These are phyloP conservation scores for Gossypium sturtianum DNA, from an alignment of 345 rosid genomes.

Conservation along the genomic window DNA sequence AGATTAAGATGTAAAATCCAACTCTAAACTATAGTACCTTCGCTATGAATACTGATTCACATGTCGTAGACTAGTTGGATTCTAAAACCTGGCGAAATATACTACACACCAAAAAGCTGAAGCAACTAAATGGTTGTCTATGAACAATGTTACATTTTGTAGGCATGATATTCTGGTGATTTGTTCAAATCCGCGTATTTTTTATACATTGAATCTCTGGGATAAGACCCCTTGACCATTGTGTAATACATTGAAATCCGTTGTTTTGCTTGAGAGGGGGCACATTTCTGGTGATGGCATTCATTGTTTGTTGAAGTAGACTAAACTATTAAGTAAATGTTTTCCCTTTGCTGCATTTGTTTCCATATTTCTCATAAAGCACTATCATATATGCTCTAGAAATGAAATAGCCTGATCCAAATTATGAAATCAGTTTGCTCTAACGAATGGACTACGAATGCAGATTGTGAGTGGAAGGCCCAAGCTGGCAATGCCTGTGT, in stretches of 20 bases:
- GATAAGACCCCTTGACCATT: neutral
- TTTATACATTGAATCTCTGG: neutral
- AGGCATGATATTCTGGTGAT: neutral
- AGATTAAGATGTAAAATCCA: neutral
- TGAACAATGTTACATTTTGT: neutral
- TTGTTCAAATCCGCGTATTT: neutral
- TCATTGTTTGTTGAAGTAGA: neutral
- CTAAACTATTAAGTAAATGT: neutral
- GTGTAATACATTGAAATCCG: neutral
- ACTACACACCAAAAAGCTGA: slow-evolving; percentile 17
- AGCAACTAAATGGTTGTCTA: slow-evolving; percentile 11
- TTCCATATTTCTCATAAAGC: neutral
- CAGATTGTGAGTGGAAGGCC: slow-evolving; percentile 97
- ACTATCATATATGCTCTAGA: neutral
- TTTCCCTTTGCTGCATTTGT: neutral
- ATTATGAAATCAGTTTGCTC: slow-evolving; percentile 4
- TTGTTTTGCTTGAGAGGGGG: neutral
- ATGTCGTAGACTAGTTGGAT: slow-evolving; percentile 13
- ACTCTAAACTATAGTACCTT: neutral
- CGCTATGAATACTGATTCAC: slow-evolving; percentile 10
- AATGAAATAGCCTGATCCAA: neutral
- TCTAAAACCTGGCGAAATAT: slow-evolving; percentile 17
- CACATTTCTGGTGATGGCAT: neutral
- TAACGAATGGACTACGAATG: neutral
- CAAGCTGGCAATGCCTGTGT: slow-evolving; percentile 93